These are phyloP conservation scores for Nicotiana sylvestris DNA, from an alignment of 257 asterid species.

Conservation along the genomic window DNA sequence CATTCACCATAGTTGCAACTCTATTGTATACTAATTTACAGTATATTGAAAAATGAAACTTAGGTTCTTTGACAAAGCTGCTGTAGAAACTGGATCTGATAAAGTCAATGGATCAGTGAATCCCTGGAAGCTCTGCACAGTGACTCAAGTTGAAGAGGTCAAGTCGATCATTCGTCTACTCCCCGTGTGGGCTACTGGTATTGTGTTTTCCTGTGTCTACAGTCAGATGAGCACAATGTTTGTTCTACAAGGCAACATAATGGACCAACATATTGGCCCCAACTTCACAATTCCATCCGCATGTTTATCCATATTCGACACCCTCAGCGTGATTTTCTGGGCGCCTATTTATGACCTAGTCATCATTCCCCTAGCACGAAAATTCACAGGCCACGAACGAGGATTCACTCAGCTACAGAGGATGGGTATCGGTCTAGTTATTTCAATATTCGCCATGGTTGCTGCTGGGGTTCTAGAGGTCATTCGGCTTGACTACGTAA, in stretches of 20 bases:
- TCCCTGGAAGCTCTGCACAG: constrained; percentile 76
- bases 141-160: constrained; percentile 85
- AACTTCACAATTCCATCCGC: constrained; percentile 80
- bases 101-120: constrained; percentile 18
- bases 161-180: constrained; percentile 62
- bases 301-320: constrained; percentile 68
- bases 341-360: constrained; percentile 49
- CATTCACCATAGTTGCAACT: neutral
- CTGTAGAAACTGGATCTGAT: constrained; percentile 47
- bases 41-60: neutral
- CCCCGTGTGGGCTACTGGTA: constrained; percentile 82
- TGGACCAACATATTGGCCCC: constrained; percentile 71
- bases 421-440: constrained; percentile 56
- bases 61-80: constrained; percentile 88
- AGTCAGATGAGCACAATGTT: constrained; percentile 90
- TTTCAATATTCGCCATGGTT: constrained; percentile 61
- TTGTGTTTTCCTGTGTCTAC: constrained; percentile 66
- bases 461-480: constrained; percentile 63
- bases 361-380: constrained; percentile 43
- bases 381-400: constrained; percentile 53
- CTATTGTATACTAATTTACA: neutral
- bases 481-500: constrained; percentile 46
- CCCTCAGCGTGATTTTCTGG: constrained; percentile 78
- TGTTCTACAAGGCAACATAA: constrained; percentile 70
- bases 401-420: constrained; percentile 84